phyloP scores from a whole-genome alignment of 1,139 yeast genomes.

The Diutina mesorugosa region DNA sequence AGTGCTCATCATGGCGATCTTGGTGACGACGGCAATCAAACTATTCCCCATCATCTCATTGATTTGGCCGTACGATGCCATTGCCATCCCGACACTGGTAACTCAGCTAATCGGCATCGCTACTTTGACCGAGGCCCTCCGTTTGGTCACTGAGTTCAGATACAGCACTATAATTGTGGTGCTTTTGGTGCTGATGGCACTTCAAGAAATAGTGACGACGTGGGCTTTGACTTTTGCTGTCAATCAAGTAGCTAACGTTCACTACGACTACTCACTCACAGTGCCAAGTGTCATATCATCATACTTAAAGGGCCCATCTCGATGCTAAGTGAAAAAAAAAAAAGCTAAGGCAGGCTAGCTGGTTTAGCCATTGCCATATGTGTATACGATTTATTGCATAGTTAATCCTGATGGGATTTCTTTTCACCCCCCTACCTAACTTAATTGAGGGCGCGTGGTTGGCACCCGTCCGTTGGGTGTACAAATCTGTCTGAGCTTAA shows the following conservation, averaged over 20 bases:
- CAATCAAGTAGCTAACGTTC: background rate
- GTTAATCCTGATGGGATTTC: too few species aligned
- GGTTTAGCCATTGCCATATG: background rate
- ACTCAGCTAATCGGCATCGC: conserved; percentile 52
- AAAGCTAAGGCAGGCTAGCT: background rate
- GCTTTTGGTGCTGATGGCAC: background rate
- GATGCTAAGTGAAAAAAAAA: background rate
- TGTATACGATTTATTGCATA: background rate
- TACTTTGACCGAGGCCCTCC: conserved; percentile 53
- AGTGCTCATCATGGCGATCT: conserved; percentile 50
- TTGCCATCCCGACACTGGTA: conserved; percentile 48
- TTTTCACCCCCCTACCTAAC: too few species aligned
- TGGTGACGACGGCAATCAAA: conserved; percentile 63
- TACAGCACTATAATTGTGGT: background rate
- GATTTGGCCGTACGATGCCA: conserved; percentile 86
- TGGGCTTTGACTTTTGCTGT: background rate
- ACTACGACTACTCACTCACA: background rate
- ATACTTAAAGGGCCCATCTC: background rate
- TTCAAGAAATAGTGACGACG: background rate
- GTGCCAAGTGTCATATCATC: background rate
- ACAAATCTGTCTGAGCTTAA: too few species aligned
- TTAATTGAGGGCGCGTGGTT: too few species aligned
- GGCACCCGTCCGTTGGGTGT: too few species aligned
- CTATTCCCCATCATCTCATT: conserved; percentile 88
- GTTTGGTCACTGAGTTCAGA: background rate